phyloP scores from a whole-genome alignment of 441 rosid genomes.

The Populus hybrid region DNA sequence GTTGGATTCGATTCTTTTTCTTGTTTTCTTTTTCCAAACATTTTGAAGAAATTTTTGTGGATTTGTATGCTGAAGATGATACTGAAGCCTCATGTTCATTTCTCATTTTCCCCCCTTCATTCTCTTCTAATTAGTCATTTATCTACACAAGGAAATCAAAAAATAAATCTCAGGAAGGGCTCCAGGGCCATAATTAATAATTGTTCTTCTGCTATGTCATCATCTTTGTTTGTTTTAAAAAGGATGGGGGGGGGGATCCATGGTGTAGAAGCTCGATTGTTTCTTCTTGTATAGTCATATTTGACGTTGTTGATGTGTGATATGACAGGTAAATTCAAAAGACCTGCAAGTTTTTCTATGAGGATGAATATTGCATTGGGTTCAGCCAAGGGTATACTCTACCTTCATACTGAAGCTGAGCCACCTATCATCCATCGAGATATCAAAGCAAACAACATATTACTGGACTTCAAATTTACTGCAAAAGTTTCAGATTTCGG shows the following conservation, averaged over 20 bases:
- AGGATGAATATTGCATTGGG: conserved; percentile 30
- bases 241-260: neutral
- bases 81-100: neutral
- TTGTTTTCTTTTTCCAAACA: neutral
- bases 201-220: neutral
- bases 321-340: conserved; percentile 25
- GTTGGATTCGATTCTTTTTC: neutral
- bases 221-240: no score
- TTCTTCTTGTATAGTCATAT: neutral
- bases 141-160: neutral
- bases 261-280: neutral
- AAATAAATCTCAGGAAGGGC: neutral
- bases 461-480: conserved; percentile 32
- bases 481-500: conserved; percentile 46
- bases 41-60: neutral
- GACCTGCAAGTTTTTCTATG: conserved; percentile 21
- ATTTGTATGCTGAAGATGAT: neutral
- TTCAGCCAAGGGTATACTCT: conserved; percentile 39
- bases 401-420: conserved; percentile 42
- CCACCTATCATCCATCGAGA: conserved; percentile 48
- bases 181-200: neutral
- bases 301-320: neutral
- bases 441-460: neutral
- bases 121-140: neutral
- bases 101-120: neutral